A percentile compares a stretch with the other conserved stretches of the same genome.
Evolutionary conservation across 192 early-diverging fungal species (phyloP).

Genomic region (Linderina pennispora): DNA sequence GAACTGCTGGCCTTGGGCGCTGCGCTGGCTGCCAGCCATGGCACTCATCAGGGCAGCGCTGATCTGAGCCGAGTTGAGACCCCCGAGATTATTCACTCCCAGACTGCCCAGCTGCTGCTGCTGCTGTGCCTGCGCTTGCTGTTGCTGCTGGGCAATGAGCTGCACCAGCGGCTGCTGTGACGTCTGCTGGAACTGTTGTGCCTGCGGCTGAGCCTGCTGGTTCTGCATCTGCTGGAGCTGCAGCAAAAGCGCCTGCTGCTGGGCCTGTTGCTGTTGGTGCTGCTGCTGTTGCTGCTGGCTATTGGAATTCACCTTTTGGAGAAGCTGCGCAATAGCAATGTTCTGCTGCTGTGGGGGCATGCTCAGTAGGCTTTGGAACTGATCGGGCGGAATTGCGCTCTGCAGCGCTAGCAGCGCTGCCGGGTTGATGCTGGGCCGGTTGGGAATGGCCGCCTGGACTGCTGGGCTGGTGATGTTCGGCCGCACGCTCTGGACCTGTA

Average conservation of each 20-base stretch:
- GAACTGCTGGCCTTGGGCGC: too few species aligned
- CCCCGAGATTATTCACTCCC: too few species aligned
- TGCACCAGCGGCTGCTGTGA: slow-evolving; percentile 12
- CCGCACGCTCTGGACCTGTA: slow-evolving; percentile 19
- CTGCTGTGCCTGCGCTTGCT: slow-evolving; percentile 4
- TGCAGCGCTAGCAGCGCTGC: slow-evolving; percentile 4
- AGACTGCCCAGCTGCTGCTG: slow-evolving; percentile 21
- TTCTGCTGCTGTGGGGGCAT: slow-evolving; percentile 20
- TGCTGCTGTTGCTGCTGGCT: slow-evolving; percentile 1
- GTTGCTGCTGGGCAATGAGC: slow-evolving; percentile 18
- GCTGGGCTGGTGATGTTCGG: slow-evolving; percentile 21
- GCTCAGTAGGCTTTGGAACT: slow-evolving; percentile 10
- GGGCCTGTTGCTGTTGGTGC: slow-evolving; percentile 6
- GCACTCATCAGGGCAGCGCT: too few species aligned
- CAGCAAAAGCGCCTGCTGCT: slow-evolving; percentile 2
- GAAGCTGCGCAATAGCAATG: not conserved
- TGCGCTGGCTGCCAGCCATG: too few species aligned
- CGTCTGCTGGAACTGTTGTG: slow-evolving; percentile 13
- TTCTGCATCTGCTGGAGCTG: slow-evolving; percentile 7
- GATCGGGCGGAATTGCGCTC: slow-evolving; percentile 5
- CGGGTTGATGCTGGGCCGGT: slow-evolving; percentile 1
- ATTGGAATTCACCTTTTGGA: not conserved
- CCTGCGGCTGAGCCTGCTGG: slow-evolving; percentile 10
- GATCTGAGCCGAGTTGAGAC: slow-evolving; percentile 14
- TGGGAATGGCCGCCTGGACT: slow-evolving; percentile 2